phyloP scores from a whole-genome alignment of 352 stramenopile species.

The Pythium graminicola region DNA sequence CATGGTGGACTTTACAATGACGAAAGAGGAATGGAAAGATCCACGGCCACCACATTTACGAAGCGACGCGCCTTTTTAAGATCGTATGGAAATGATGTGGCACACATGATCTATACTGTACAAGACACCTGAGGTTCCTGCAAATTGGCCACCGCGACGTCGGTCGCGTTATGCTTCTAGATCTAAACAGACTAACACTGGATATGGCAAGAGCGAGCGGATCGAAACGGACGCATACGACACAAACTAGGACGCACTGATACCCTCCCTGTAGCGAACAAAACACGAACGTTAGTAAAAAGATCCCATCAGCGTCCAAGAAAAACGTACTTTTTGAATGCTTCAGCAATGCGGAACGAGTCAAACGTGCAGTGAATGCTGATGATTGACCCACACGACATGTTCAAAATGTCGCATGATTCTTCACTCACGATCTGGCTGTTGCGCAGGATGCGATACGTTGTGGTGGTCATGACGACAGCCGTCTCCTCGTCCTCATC shows the following conservation, averaged over 20 bases:
- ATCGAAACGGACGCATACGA: conserved; percentile 2
- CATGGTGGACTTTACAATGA: too few species aligned
- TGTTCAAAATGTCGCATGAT: conserved; percentile 79
- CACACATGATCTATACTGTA: conserved; percentile 29
- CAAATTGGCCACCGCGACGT: conserved; percentile 10
- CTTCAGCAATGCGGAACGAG: conserved; percentile 74
- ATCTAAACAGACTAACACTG: conserved; percentile 15
- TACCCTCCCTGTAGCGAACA: conserved; percentile 42
- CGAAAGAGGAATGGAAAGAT: too few species aligned
- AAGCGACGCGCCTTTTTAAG: conserved; percentile 21
- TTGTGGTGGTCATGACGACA: conserved; percentile 86
- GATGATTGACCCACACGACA: conserved; percentile 63
- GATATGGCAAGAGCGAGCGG: neutral
- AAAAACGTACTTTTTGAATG: conserved; percentile 77
- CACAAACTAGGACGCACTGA: conserved; percentile 63
- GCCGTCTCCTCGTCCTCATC: conserved; percentile 82
- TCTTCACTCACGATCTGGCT: conserved; percentile 82
- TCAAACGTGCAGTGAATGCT: conserved; percentile 87
- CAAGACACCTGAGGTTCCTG: conserved; percentile 21
- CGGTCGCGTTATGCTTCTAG: conserved; percentile 16
- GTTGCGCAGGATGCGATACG: conserved; percentile 82
- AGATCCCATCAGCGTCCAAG: conserved; percentile 3
- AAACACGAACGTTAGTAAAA: conserved; percentile 16
- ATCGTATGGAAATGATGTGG: conserved; percentile 11
- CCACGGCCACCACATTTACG: too few species aligned